These are phyloP conservation scores for Ascochyta viciae-villosae DNA, from an alignment of 2,329 filamentous ascomycete genomes.

Conservation along the genomic window DNA sequence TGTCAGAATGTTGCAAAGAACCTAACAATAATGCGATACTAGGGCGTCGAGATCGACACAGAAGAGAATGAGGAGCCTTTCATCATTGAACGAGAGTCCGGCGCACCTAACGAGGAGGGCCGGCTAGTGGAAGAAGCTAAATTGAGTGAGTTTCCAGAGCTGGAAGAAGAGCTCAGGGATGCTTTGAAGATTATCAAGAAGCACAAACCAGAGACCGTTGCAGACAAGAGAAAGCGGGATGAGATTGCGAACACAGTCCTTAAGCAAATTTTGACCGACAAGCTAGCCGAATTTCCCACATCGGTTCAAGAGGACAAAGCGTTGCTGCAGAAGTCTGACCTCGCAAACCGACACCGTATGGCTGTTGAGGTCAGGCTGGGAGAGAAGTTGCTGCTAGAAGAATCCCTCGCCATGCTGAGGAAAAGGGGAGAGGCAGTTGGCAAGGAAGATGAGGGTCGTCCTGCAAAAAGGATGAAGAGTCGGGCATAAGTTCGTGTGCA, in stretches of 20 bases:
- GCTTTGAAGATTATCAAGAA: slow-evolving; percentile 26
- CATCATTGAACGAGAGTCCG: slow-evolving; percentile 32
- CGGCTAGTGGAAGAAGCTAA: slow-evolving; percentile 17
- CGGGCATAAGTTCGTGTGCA: not conserved
- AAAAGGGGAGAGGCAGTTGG: not conserved
- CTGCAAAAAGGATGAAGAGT: slow-evolving; percentile 10
- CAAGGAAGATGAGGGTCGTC: not conserved
- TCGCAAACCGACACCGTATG: slow-evolving; percentile 27
- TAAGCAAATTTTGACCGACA: slow-evolving; percentile 16
- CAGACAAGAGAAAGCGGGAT: slow-evolving; percentile 25
- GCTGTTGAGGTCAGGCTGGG: slow-evolving; percentile 28
- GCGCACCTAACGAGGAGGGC: slow-evolving; percentile 29
- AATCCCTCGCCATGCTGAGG: slow-evolving; percentile 19
- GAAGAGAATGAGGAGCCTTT: slow-evolving; percentile 28
- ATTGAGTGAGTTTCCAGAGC: slow-evolving; percentile 22
- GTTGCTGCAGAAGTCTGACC: slow-evolving; percentile 9
- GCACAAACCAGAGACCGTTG: slow-evolving; percentile 8
- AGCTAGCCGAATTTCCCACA: slow-evolving; percentile 24
- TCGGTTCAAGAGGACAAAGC: slow-evolving; percentile 21
- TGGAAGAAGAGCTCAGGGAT: slow-evolving; percentile 28
- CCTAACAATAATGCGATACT: not conserved
- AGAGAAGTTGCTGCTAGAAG: slow-evolving; percentile 28
- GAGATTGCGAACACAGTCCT: slow-evolving; percentile 16
- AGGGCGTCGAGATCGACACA: slow-evolving; percentile 14
- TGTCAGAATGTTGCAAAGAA: not conserved